Base-by-base conservation (phyloP, 148 eudicot species). In the Rhododendron griersonianum region DNA sequence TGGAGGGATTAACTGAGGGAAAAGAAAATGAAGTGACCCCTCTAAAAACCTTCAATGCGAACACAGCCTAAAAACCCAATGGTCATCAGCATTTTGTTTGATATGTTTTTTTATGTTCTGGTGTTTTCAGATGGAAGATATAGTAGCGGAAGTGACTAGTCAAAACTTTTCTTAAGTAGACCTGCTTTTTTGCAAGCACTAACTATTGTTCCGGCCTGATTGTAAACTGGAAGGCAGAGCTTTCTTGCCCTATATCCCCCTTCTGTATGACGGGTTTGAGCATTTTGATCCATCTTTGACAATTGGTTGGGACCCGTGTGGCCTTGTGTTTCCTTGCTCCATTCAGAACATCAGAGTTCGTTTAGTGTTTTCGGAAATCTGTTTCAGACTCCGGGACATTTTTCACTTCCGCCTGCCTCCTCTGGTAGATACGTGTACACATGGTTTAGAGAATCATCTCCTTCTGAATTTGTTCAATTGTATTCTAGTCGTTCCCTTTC, bases 101-200 rank as follows among this genome's bases (percentile, higher is more conserved):
- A 78, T 78, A 44, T 83, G 83, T 78, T 80, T 30, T 30, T 30
- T 50, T 51, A 7, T 11, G 63, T 78, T 78, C 73, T 84, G 28
- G 23, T 88, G 78, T 83, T 87, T 87, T 77, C 98, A 95, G 98
- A 89, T 89, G 55, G 63, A 50, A 92, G 97, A 89, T 94, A 93
- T 89, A 88, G 93, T 90, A 95, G 98, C 81, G 95, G 86, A 87
- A 94, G 98, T 95, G 98, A 96, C 88, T 95, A 92, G 87, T 82
- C 74, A 84, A 71, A 71, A 83, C 9, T 73, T 57, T 35, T 23
- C 41, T 53, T 4, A 23, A 73, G 30, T 69, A 35, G 41, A 48
- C 25, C 67, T 71, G 53, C 82, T 80, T 59, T 75, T 5, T 83
- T 35, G 39, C 18, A 19, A 67, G 86, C 80, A 84, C 87, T 77